A percentile compares a stretch with the other conserved stretches of the same genome.
Conservation (phyloP, 106 monocot species). For the Triglochin maritima region DNA sequence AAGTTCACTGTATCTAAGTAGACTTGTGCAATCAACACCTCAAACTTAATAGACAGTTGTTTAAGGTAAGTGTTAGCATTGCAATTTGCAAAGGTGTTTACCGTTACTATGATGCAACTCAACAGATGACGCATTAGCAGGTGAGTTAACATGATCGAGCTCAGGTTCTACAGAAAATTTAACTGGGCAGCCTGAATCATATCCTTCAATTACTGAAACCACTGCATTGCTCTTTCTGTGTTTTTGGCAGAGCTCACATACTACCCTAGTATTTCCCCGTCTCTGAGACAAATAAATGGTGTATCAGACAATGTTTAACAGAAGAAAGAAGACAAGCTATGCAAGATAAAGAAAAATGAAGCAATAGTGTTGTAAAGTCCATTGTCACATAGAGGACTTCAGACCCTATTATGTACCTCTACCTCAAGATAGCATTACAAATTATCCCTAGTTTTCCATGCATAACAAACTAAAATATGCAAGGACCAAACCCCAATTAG, state of each 20-base stretch:
- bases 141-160: conserved; percentile 6
- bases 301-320: neutral
- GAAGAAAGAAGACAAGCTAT: neutral
- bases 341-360: neutral
- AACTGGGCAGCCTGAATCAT: conserved; percentile 7
- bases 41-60: too few species aligned
- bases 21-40: too few species aligned
- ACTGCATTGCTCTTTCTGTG: conserved; percentile 24
- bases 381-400: too few species aligned
- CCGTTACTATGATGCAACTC: too few species aligned
- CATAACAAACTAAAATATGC: too few species aligned
- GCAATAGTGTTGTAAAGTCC: neutral
- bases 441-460: too few species aligned
- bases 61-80: too few species aligned
- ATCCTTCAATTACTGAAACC: conserved; percentile 4
- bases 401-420: too few species aligned
- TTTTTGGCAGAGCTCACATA: conserved; percentile 81
- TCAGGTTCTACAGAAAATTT: conserved; percentile 10
- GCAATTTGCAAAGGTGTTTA: too few species aligned
- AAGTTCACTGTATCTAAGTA: too few species aligned
- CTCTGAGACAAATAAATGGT: neutral
- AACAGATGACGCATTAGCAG: neutral
- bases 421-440: too few species aligned
- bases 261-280: conserved; percentile 29
- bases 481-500: too few species aligned